phyloP scores from a whole-genome alignment of 2,329 filamentous ascomycete genomes.

The Oidium heveae region DNA sequence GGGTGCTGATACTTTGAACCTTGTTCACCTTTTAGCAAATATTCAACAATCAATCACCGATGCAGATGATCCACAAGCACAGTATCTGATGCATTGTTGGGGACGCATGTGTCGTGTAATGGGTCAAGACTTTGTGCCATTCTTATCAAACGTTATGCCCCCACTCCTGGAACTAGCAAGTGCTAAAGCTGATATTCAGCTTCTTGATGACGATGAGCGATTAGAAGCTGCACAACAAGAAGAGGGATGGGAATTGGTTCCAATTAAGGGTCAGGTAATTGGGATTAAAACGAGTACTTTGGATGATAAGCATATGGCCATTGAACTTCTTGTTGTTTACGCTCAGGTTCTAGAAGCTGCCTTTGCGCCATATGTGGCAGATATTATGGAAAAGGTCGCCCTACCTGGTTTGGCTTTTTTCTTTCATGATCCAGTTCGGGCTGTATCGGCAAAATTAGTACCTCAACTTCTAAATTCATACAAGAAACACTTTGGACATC shows the following conservation, averaged over 20 bases:
- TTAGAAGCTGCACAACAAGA: conserved; percentile 81
- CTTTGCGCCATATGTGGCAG: conserved; percentile 74
- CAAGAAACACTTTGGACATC: conserved; percentile 68
- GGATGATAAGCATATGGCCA: conserved; percentile 99
- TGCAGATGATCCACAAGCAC: conserved; percentile 80
- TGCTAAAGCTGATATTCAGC: conserved; percentile 89
- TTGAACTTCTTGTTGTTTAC: conserved; percentile 91
- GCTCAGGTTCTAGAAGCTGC: conserved; percentile 81
- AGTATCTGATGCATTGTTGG: conserved; percentile 97
- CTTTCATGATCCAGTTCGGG: conserved; percentile 93
- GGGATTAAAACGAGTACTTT: conserved; percentile 92
- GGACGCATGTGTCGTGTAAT: conserved; percentile 94
- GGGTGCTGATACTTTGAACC: conserved; percentile 59
- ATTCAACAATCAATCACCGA: conserved; percentile 78
- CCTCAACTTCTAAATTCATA: conserved; percentile 82
- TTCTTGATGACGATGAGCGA: conserved; percentile 85
- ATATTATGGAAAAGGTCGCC: conserved; percentile 93
- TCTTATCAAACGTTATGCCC: conserved; percentile 80
- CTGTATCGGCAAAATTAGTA: conserved; percentile 82
- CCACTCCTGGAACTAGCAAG: conserved; percentile 74
- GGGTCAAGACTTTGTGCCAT: conserved; percentile 72
- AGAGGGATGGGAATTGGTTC: conserved; percentile 92
- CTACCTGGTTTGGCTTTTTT: conserved; percentile 89
- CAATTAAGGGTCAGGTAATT: conserved; percentile 91
- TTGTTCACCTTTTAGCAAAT: conserved; percentile 66